Percentiles rank a stretch among this genome's conserved stretches.
Evolutionary conservation across 2,329 filamentous ascomycete genomes (phyloP).

Genomic region (Fusarium liriodendri): DNA sequence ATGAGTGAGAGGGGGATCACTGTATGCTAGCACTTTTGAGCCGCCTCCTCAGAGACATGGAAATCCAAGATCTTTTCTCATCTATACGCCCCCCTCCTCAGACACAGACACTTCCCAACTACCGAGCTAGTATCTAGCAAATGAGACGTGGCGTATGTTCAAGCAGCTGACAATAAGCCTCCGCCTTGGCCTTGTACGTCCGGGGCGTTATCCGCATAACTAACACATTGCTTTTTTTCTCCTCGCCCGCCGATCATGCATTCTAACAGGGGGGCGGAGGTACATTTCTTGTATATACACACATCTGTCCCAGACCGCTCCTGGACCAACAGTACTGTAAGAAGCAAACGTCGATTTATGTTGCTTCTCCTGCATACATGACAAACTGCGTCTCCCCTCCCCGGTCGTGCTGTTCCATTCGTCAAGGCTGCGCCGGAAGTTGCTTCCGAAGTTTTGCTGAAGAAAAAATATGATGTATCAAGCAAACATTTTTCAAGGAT

Average conservation of each 20-base stretch:
- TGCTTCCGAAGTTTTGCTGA: not conserved
- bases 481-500: conserved; percentile 9
- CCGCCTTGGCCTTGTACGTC: not conserved
- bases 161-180: not conserved
- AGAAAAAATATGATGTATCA: conserved; percentile 18
- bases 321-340: not conserved
- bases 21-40: not conserved
- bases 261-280: not conserved
- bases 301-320: not conserved
- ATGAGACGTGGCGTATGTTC: not conserved
- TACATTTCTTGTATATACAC: not conserved
- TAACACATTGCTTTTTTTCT: not conserved
- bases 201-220: not conserved
- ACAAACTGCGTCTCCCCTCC: not conserved
- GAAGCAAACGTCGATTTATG: not conserved
- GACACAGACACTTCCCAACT: not conserved
- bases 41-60: not conserved
- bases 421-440: not conserved
- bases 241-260: not conserved
- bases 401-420: not conserved
- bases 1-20: not conserved
- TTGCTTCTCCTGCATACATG: not conserved
- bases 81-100: not conserved
- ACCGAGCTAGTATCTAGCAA: not conserved
- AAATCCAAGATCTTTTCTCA: not conserved